Evolutionary conservation across 2,329 filamentous ascomycete genomes (phyloP).

Genomic region (Beauveria asiatica): DNA sequence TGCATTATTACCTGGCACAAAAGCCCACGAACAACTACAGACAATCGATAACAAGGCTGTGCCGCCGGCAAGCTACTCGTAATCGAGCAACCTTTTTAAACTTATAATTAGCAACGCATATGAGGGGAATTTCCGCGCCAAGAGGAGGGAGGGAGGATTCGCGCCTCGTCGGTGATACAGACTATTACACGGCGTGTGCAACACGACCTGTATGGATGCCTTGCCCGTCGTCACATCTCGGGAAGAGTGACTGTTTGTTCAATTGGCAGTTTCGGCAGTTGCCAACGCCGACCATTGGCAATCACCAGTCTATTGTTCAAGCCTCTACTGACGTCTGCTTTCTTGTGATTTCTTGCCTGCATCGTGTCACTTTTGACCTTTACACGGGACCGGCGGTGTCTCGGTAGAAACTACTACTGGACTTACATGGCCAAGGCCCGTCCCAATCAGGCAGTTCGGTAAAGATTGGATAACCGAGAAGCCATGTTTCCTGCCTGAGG

Average conservation of each 20-base stretch:
- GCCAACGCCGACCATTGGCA: neutral
- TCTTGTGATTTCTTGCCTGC: neutral
- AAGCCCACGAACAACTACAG: neutral
- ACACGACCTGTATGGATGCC: slow-evolving; percentile 7
- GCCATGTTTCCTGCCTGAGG: neutral
- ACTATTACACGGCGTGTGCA: neutral
- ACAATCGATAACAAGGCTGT: neutral
- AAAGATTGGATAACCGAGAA: neutral
- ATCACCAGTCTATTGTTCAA: neutral
- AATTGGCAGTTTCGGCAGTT: slow-evolving; percentile 5
- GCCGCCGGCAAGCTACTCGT: neutral
- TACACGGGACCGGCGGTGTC: neutral
- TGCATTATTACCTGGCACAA: neutral
- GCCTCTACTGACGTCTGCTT: neutral
- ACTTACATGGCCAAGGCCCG: neutral
- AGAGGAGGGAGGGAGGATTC: neutral
- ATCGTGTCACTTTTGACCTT: neutral
- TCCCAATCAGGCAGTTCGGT: slow-evolving; percentile 2
- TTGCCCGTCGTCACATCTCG: neutral
- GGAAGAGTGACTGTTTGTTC: neutral
- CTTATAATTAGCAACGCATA: neutral
- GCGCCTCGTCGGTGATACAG: neutral
- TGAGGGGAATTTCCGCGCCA: neutral
- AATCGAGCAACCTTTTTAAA: too few species aligned
- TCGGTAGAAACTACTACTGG: too few species aligned